Conservation (phyloP, 2,329 filamentous ascomycete genomes). For the Coniochaeta sp. region DNA sequence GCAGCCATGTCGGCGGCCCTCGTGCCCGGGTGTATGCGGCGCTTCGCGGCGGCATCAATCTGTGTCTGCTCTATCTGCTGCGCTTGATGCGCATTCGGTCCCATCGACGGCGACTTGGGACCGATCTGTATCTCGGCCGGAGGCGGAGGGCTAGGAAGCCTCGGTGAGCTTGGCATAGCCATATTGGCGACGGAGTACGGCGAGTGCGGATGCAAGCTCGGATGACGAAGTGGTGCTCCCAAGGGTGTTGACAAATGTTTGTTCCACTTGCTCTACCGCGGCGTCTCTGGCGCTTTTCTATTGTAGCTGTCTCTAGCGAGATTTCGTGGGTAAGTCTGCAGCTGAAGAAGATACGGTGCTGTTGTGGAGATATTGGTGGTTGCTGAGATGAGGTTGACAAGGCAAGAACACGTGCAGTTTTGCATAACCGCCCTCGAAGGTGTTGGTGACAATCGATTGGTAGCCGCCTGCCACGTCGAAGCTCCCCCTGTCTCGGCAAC, state of each 20-base stretch:
- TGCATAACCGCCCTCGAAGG: neutral
- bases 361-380: neutral
- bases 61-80: constrained; percentile 57
- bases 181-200: constrained; percentile 26
- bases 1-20: constrained; percentile 89
- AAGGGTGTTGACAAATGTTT: neutral
- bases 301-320: neutral
- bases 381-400: constrained; percentile 7
- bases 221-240: neutral
- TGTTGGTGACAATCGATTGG: neutral
- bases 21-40: constrained; percentile 87
- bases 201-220: neutral
- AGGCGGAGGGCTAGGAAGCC: constrained; percentile 89
- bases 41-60: constrained; percentile 66
- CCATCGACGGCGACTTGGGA: constrained; percentile 56
- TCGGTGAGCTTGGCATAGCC: constrained; percentile 72
- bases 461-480: neutral
- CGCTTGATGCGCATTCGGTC: constrained; percentile 44
- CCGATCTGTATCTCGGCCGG: constrained; percentile 90
- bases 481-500: neutral
- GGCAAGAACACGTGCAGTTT: neutral
- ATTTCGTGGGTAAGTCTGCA: neutral
- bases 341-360: neutral
- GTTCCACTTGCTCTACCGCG: neutral
- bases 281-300: neutral